Evolutionary conservation across 192 early-diverging fungal species (phyloP), one percentile per base, ranked within the genome.

Genomic region (Coemansia sp.): DNA sequence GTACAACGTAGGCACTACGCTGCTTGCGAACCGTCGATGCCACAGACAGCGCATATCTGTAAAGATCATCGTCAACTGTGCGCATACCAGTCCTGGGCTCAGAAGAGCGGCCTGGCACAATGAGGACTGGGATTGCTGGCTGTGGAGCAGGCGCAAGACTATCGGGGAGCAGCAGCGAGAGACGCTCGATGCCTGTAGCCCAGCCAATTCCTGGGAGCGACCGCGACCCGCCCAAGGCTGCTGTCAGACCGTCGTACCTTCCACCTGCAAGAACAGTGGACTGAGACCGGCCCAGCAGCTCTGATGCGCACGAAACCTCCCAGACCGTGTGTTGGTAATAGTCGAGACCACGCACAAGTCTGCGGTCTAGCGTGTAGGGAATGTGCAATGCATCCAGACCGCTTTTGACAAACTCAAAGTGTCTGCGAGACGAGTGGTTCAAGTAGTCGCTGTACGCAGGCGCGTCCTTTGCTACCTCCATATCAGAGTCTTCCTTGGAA

Each of bases 271-370:
- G 68, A 11, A 89, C 74, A 6, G 87, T 87, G 21, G 78, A 83
- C 64, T 89, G 87, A 35, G 85, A 82, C 1, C 56, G 48, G 1
- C 87, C 87, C 3, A 88, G 67, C 12, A 41, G 48, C 8, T 58
- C 58, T 0, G 69, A 68, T 3, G 60, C 14, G 22, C 69, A 55
- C 0, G 76, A 79, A 24, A 84, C 81, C 62, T 89, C 87, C 75
- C 86, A 89, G 8, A 89, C 84, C 8, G 87, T 87, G 38, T 85
- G 82, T 52, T 87, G 83, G 57, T 89, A 89, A 42, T 86, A 89
- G 37, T 89, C 87, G n/a, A 89, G 68, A 6, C 87, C 87, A 27
- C 87, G 73, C 24, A 89, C 87, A 22, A 89, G 66, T 17, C 69
- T 62, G 11, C 61, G 62, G 48, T 86, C 83, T 18, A 84, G 29